Evolutionary conservation across 164 flowering plant genomes (phyloP).

Genomic region (Protea cynaroides): DNA sequence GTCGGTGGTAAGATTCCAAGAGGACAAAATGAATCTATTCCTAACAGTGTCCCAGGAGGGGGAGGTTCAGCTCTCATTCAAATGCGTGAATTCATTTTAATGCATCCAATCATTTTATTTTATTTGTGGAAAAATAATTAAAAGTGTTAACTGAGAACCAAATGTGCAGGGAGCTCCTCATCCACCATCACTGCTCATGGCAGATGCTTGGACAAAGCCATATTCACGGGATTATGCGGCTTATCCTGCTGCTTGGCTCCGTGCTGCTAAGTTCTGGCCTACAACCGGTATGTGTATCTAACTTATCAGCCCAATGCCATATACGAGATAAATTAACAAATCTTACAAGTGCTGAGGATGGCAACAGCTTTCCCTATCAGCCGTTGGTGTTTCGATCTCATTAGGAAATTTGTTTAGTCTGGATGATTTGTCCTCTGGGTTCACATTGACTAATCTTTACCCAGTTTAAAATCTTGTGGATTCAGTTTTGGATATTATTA

Average conservation of each 20-base stretch:
- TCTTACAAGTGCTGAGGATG: not conserved
- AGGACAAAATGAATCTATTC: too few relatives aligned
- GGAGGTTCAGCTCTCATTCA: not conserved
- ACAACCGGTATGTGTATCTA: conserved; percentile 52
- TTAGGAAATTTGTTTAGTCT: not conserved
- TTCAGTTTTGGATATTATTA: too few relatives aligned
- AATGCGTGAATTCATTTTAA: not conserved
- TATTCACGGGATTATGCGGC: conserved; percentile 94
- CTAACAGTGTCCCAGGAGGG: too few relatives aligned
- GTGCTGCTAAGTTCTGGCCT: conserved; percentile 90
- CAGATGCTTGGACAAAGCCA: conserved; percentile 84
- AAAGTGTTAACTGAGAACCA: conserved; percentile 4
- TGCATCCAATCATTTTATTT: not conserved
- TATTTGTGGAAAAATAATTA: not conserved
- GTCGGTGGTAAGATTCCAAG: too few relatives aligned
- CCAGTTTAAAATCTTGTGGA: too few relatives aligned
- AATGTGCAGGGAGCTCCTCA: conserved; percentile 89
- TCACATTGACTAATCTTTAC: too few relatives aligned
- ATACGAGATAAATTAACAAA: not conserved
- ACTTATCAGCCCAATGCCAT: not conserved
- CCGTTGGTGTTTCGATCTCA: not conserved
- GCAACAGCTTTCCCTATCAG: not conserved
- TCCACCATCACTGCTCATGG: conserved; percentile 91
- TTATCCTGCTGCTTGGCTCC: conserved; percentile 94
- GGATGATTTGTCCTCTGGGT: not conserved